phyloP scores from a whole-genome alignment of 2,329 filamentous ascomycete genomes.

The Fusarium sp. region DNA sequence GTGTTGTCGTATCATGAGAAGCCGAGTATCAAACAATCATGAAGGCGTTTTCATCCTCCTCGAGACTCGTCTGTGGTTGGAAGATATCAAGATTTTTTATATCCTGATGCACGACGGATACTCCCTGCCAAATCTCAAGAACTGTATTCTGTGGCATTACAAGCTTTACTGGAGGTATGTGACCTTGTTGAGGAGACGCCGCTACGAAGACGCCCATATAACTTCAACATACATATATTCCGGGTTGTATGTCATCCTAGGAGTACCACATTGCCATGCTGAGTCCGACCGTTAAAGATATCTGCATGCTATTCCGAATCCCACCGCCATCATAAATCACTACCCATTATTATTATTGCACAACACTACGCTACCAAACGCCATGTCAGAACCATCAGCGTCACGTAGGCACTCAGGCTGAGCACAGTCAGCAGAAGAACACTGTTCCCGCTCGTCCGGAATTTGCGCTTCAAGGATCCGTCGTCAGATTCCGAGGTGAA shows the following conservation, averaged over 20 bases:
- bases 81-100: too few relatives aligned
- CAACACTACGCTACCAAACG: constrained; percentile 47
- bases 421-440: constrained; percentile 65
- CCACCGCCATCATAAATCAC: background rate
- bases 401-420: constrained; percentile 66
- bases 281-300: background rate
- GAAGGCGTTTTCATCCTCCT: background rate
- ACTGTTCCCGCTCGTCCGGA: constrained; percentile 71
- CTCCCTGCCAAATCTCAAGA: too few relatives aligned
- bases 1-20: too few relatives aligned
- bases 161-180: too few relatives aligned
- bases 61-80: background rate
- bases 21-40: too few relatives aligned
- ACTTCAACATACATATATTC: too few relatives aligned
- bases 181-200: too few relatives aligned
- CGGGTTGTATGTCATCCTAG: too few relatives aligned
- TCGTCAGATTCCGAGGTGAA: constrained; percentile 63
- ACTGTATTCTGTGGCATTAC: too few relatives aligned
- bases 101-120: too few relatives aligned
- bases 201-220: too few relatives aligned
- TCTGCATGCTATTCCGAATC: background rate
- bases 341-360: background rate
- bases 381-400: constrained; percentile 65
- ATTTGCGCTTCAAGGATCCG: constrained; percentile 58
- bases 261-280: background rate